These are phyloP conservation scores for Globisporangium rhizosaccharum DNA, from an alignment of 352 stramenopile genomes.

Conservation along the genomic window DNA sequence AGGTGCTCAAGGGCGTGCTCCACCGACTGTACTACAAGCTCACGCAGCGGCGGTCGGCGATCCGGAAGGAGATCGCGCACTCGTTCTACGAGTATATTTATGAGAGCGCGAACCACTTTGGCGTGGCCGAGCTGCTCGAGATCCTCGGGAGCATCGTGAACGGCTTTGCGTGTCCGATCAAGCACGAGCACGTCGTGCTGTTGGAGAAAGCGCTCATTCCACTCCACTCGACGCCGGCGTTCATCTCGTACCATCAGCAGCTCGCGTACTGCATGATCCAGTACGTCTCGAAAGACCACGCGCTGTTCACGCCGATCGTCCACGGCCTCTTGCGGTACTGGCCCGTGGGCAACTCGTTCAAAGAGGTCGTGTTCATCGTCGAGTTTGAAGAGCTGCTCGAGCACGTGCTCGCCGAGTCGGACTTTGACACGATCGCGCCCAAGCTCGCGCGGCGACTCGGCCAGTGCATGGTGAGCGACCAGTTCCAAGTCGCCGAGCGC, in stretches of 20 bases:
- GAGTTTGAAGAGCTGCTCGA: slow-evolving; percentile 88
- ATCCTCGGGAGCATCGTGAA: slow-evolving; percentile 88
- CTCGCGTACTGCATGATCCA: slow-evolving; percentile 89
- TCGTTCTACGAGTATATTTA: slow-evolving; percentile 92
- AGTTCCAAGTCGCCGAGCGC: slow-evolving; percentile 83
- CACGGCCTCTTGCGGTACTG: slow-evolving; percentile 77
- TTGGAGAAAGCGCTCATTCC: slow-evolving; percentile 82
- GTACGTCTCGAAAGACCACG: slow-evolving; percentile 87
- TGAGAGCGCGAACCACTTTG: slow-evolving; percentile 87
- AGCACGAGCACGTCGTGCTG: slow-evolving; percentile 83
- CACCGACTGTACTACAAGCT: slow-evolving; percentile 89
- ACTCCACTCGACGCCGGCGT: slow-evolving; percentile 79
- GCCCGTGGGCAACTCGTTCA: slow-evolving; percentile 84
- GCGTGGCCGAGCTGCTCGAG: slow-evolving; percentile 82
- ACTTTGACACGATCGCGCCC: slow-evolving; percentile 62
- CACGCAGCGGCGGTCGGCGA: slow-evolving; percentile 79
- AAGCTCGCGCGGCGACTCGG: slow-evolving; percentile 59
- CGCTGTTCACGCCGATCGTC: slow-evolving; percentile 80
- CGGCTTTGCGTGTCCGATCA: slow-evolving; percentile 86
- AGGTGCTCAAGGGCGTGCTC: slow-evolving; percentile 83
- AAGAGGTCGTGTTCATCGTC: slow-evolving; percentile 87
- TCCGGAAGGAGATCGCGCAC: slow-evolving; percentile 85
- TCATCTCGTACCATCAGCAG: slow-evolving; percentile 86
- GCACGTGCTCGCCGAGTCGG: slow-evolving; percentile 72
- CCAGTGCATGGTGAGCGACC: slow-evolving; percentile 76